Conservation (phyloP, 805 yeast species). For the Brettanomyces anomalus region DNA sequence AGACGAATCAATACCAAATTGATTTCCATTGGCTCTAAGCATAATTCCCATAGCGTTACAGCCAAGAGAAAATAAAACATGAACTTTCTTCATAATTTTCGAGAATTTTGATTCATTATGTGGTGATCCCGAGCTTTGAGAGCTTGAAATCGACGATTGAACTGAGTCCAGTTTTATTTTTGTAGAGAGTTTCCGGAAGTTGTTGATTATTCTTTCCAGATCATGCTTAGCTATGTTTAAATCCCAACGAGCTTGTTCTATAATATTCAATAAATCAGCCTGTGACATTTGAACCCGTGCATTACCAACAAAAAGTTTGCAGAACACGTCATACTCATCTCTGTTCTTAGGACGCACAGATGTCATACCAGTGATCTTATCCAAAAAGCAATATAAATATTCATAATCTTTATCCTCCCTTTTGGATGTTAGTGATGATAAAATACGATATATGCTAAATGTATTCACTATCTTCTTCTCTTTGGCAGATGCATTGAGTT, state of each 20-base stretch:
- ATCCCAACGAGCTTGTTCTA: conserved; percentile 5
- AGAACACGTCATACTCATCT: not conserved
- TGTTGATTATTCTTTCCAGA: not conserved
- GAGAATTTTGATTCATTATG: not conserved
- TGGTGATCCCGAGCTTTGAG: not conserved
- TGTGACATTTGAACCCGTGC: conserved; percentile 7
- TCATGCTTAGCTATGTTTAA: not conserved
- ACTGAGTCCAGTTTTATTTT: not conserved
- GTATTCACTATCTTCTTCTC: conserved; percentile 4
- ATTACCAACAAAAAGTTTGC: conserved; percentile 1
- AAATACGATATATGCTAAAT: conserved; percentile 2
- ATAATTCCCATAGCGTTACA: conserved; percentile 6
- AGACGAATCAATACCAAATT: conserved; percentile 10
- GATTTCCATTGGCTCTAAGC: conserved; percentile 4
- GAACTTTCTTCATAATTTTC: not conserved
- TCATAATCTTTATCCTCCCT: not conserved
- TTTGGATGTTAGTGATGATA: conserved; percentile 7
- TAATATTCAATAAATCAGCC: conserved; percentile 5
- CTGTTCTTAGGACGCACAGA: not conserved
- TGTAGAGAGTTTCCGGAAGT: not conserved
- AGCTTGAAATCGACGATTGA: not conserved
- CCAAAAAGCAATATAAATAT: conserved; percentile 4
- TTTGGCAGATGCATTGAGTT: conserved; percentile 3
- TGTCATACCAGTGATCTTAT: conserved; percentile 3
- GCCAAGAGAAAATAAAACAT: conserved; percentile 2